Evolutionary conservation across 2,329 filamentous ascomycete species (phyloP), one percentile per base, ranked within the genome.

Genomic region (Xylaria multiplex): DNA sequence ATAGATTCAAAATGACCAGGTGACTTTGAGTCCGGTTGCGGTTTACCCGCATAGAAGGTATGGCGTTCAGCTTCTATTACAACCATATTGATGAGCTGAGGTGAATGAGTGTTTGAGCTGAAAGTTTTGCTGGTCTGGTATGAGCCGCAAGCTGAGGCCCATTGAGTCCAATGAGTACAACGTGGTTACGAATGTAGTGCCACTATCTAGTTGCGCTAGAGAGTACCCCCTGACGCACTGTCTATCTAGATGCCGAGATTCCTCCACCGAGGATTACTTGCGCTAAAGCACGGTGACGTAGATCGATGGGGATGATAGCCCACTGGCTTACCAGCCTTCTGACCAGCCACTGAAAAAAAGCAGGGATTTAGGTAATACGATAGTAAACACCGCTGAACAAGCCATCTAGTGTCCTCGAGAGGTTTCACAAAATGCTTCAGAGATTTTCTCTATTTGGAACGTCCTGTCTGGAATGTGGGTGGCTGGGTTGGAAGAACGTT

Each of bases 21-120:
- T 9, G 88, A 86, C 43, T 82, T 84, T 13, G 84, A 84, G 55
- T 88, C 85, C 30, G 84, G 80, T 74, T 93, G 91, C 50, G 84
- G 80, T 76, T 86, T 85, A 78, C 93, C 93, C 70, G 89, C 86
- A 82, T 93, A 93, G 80, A 91, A 96, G 69, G 93, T 89, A 76
- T 91, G 86, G 70, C 88, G 85, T 49, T 76, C 81, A 19, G 70
- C 56, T 59, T 72, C 70, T 49, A 43, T 58, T 62, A 64, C 65
- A 50, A 63, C 59, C 74, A 76, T 76, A 30, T 46, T 70, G 70
- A 58, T 56, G 55, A 40, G 19, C 13, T 52, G 58, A 40, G 43
- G 42, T 22, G 60, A 62, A 55, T 60, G 19, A 11, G 30, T 62
- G 45, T 35, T 56, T 45, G 59, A 61, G 52, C 59, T 55, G 43